A percentile compares a stretch with the other conserved stretches of the same genome.
Conservation (phyloP, 805 yeast species). For the Spencermartinsiella europaea region DNA sequence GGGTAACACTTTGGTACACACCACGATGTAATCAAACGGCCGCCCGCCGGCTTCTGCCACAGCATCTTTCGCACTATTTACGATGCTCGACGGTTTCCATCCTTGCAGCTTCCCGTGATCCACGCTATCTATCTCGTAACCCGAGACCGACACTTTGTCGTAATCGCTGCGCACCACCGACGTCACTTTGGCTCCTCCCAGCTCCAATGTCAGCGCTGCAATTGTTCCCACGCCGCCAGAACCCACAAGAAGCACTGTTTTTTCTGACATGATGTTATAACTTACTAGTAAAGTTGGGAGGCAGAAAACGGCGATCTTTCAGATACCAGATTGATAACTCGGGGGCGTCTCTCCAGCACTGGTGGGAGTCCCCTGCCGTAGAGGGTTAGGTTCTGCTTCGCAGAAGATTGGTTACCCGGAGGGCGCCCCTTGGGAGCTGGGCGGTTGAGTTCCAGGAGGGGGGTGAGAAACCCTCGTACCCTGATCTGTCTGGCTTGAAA, state of each 20-base stretch:
- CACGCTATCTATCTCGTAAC: conserved; percentile 55
- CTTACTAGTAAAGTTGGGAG: too few species aligned
- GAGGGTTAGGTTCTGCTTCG: too few species aligned
- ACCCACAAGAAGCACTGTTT: conserved; percentile 51
- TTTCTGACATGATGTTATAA: neutral
- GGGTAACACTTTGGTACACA: conserved; percentile 62
- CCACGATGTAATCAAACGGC: conserved; percentile 54
- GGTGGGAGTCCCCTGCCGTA: too few species aligned
- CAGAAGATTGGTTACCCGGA: too few species aligned
- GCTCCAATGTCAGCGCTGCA: conserved; percentile 58
- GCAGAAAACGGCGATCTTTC: too few species aligned
- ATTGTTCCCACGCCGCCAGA: conserved; percentile 86
- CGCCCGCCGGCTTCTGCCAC: conserved; percentile 42
- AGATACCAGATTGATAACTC: too few species aligned
- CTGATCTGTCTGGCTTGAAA: too few species aligned
- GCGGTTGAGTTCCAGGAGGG: too few species aligned
- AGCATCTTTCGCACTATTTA: conserved; percentile 38
- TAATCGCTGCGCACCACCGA: conserved; percentile 64
- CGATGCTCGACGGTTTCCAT: conserved; percentile 49
- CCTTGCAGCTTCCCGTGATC: conserved; percentile 53
- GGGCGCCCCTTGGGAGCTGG: too few species aligned
- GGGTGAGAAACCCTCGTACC: too few species aligned
- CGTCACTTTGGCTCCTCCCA: conserved; percentile 48
- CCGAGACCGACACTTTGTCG: conserved; percentile 44
- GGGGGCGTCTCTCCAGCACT: too few species aligned